These are phyloP conservation scores for Coniferiporia sulphurascens DNA, from an alignment of 1,284 basidiomycete species.

Conservation along the genomic window DNA sequence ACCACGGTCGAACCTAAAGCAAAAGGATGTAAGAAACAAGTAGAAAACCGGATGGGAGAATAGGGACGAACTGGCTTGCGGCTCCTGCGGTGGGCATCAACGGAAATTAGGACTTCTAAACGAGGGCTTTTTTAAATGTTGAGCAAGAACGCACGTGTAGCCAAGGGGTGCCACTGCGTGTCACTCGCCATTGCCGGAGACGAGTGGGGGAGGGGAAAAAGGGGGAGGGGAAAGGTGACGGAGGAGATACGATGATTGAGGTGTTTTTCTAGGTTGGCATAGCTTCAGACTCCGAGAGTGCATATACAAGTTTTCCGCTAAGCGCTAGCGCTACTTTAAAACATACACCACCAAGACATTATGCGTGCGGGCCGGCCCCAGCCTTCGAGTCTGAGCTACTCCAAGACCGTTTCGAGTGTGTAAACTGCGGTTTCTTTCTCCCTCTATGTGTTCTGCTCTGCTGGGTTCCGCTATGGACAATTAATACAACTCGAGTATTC, in stretches of 20 bases:
- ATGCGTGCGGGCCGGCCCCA: no score
- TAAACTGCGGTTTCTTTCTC: no score
- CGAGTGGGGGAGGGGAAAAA: not conserved
- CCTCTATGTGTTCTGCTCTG: no score
- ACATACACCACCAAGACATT: no score
- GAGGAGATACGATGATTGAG: not conserved
- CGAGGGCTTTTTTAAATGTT: not conserved
- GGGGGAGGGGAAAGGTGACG: not conserved
- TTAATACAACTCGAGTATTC: no score
- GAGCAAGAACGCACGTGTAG: constrained; percentile 4
- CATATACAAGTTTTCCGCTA: no score
- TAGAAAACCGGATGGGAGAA: not conserved
- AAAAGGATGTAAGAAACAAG: constrained; percentile 24
- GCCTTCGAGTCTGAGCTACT: no score
- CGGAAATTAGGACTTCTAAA: not conserved
- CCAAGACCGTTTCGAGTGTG: no score
- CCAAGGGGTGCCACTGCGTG: not conserved
- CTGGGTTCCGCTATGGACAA: no score
- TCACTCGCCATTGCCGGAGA: constrained; percentile 5
- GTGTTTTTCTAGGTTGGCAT: no score
- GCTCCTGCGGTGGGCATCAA: constrained; percentile 6
- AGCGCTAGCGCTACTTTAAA: no score
- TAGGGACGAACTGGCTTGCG: constrained; percentile 17
- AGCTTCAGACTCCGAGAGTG: no score
- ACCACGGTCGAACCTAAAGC: constrained; percentile 52